Percentiles rank a stretch among this genome's conserved stretches.
These are phyloP conservation scores for Eucalyptus erythrocorys DNA, from an alignment of 345 rosid species.

Conservation along the genomic window DNA sequence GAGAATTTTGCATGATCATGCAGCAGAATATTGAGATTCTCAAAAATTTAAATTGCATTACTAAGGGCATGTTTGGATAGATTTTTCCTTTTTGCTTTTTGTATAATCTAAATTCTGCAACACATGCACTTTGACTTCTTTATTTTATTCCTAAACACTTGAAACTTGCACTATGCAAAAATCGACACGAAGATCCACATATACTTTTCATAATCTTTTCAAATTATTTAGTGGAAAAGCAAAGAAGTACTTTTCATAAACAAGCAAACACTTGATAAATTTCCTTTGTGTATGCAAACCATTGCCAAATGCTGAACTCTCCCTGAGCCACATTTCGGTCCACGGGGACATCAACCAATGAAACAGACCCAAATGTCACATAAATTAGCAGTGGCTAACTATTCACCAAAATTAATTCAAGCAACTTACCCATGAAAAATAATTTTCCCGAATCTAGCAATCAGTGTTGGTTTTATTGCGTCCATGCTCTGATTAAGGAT, in stretches of 20 bases:
- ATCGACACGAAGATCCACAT: not conserved
- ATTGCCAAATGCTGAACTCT: not conserved
- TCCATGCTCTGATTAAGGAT: not conserved
- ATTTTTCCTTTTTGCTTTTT: not conserved
- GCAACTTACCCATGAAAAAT: slow-evolving; percentile 30
- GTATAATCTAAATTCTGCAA: not conserved
- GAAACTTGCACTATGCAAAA: not conserved
- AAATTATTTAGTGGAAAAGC: not conserved
- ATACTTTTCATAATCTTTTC: not conserved
- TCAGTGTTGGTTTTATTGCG: slow-evolving; percentile 19
- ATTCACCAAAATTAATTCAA: not conserved
- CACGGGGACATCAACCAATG: not conserved
- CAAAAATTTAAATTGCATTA: not conserved
- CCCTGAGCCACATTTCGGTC: not conserved
- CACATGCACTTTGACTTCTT: not conserved
- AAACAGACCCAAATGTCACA: not conserved
- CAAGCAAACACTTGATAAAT: not conserved
- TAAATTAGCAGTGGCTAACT: not conserved
- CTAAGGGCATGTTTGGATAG: not conserved
- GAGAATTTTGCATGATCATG: not conserved
- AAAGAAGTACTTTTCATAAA: not conserved
- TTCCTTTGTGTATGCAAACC: not conserved
- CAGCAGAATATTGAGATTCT: not conserved
- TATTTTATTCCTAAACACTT: not conserved
- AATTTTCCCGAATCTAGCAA: slow-evolving; percentile 51